Base-by-base conservation (phyloP, 345 rosid genomes). In the Stellera chamaejasme region DNA sequence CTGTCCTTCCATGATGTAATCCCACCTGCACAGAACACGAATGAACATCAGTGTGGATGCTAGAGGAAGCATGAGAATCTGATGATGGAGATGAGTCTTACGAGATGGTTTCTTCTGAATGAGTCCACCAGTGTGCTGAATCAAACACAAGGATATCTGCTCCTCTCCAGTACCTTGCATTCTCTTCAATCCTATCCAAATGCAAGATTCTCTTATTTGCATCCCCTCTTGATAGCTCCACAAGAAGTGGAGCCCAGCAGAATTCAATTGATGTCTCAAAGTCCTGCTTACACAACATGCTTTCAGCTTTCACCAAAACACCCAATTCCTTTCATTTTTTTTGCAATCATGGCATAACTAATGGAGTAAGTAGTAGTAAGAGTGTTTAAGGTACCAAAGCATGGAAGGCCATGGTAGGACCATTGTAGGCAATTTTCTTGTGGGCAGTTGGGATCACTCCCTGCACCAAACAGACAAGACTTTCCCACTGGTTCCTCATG, bases 61-160 rank as follows among this genome's bases (percentile, higher is more conserved):
- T 32, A 32, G 39, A 5, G 39, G 39, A 32, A 32, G 9, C 9
- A 32, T 4, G 47, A 28, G 13, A 45, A 28, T 43, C 8, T 10
- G 13, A 27, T 3, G 13, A 10, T 13, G 11, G 39, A 56, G 6
- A n/a, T 27, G 10, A 16, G 10, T 56, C 92, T 79, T 76, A 82
- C 88, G 88, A 82, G 48, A 78, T 82, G 69, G 65, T 70, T 69
- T 82, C 61, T 15, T 84, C 85, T n/a, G 89, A 82, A 62, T 87
- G 99, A 69, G 94, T 86, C 97, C 97, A 89, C 99, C 99, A 93
- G 45, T 93, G 99, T 70, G 97, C 99, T 0, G 96, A 86, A 59
- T 93, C 97, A 43, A 93, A 93, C 51, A 89, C 96, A 57, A 93
- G 91, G 59, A 89, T 50, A 66, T 93, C 90, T 10, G 74, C 91